Evolutionary conservation across 371 early-diverging fungal species (phyloP), one percentile per base, ranked within the genome.

Genomic region (Circinella umbellata): DNA sequence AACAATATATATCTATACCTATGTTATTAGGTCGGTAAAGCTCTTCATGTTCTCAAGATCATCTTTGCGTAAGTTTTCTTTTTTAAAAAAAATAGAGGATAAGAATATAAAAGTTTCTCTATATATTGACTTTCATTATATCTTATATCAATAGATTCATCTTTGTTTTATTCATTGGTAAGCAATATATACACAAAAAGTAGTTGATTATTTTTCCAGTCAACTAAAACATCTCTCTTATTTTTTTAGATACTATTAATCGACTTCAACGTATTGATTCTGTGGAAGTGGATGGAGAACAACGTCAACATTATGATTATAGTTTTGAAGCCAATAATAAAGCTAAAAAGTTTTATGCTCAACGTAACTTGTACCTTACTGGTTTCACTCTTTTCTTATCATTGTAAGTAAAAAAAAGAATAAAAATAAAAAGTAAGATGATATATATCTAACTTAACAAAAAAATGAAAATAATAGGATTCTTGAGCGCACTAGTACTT

Each of bases 331-430:
- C 90, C 46, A 86, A 81, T 69, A 76, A 87, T 39, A 87, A 89
- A 70, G 88, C 92, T 10, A 88, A 87, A 72, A 89, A 90, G 73
- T 95, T 96, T 74, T 94, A 95, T 69, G 93, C 92, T 36, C 97
- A 96, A 80, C 88, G 97, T 75, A 96, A 96, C 80, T 85, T 95
- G 80, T 90, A 96, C 66, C 76, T 96, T 73, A 93, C 93, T 27
- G 96, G 96, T 4, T 94, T 94, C 72, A 95, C 96, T 3, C 79
- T 96, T 54, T 94, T 95, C 70, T 79, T 96, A 61, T 94, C 94
- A 0, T 78, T 95, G 86, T 87, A 82, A 73, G 77, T 76, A 20
- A 36, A 20, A 36, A 36, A 27, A 11, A 61, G 18, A 6, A 14
- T 7, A 20, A 27, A n/a, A 3, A 34, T 13, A 2, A 10, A 35